Percentiles rank a stretch among this genome's conserved stretches.
phyloP scores from a whole-genome alignment of 768 basidiomycete species.

The Hypholoma sublateritium region DNA sequence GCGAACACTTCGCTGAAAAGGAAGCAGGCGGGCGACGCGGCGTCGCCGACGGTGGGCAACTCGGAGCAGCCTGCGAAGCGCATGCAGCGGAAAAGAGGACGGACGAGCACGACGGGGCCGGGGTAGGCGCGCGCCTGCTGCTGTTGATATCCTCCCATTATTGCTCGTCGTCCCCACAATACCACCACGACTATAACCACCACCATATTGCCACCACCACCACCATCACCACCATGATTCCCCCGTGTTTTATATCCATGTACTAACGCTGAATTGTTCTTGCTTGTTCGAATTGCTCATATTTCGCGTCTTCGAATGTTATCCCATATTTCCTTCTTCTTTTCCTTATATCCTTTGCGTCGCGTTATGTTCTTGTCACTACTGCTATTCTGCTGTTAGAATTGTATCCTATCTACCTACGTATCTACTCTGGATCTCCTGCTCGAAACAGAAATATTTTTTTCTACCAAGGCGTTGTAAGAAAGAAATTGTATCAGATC shows the following conservation, averaged over 20 bases:
- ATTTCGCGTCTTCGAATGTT: conserved; percentile 9
- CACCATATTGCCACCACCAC: not conserved
- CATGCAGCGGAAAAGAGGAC: conserved; percentile 50
- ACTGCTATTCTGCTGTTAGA: conserved; percentile 8
- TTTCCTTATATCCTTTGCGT: conserved; percentile 18
- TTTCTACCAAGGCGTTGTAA: too few species aligned
- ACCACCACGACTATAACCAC: conserved; percentile 1
- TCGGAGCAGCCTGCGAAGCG: conserved; percentile 50
- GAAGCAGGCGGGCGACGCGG: conserved; percentile 42
- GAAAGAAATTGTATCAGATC: too few species aligned
- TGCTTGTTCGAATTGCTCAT: not conserved
- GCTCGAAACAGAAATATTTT: not conserved
- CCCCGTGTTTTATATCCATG: not conserved
- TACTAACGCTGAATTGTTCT: not conserved
- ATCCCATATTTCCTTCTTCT: conserved; percentile 20
- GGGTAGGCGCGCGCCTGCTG: conserved; percentile 25
- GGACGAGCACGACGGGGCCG: conserved; percentile 42
- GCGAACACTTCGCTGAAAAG: conserved; percentile 53
- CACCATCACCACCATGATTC: not conserved
- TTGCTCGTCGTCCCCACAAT: not conserved
- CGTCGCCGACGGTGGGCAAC: conserved; percentile 52
- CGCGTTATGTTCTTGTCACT: conserved; percentile 5
- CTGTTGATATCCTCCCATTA: conserved; percentile 9
- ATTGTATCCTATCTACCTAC: not conserved
- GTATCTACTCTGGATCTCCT: not conserved